A percentile compares a stretch with the other conserved stretches of the same genome.
These are phyloP conservation scores for Diplosphaera chodatii DNA, from an alignment of 139 green algal genomes.

Conservation along the genomic window DNA sequence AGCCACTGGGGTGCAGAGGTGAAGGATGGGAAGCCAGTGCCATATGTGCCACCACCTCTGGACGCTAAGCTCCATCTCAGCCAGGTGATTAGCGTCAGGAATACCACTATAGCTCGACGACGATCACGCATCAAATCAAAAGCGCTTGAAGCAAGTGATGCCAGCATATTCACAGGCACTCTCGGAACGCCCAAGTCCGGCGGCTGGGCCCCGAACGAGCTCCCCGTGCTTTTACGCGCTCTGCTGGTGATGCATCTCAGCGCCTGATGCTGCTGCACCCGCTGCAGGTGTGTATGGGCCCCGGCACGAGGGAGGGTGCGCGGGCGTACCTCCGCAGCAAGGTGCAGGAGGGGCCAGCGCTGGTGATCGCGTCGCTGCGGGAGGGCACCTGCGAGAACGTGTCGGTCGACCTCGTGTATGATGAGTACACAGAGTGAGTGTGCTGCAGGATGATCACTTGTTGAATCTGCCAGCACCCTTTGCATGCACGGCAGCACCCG, in stretches of 20 bases:
- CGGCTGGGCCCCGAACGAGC: no score
- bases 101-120: no score
- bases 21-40: background rate
- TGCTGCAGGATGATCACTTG: no score
- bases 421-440: slow-evolving; percentile 60
- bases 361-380: slow-evolving; percentile 46
- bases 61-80: background rate
- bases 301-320: background rate
- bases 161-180: no score
- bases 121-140: no score
- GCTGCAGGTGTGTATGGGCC: background rate
- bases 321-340: slow-evolving; percentile 1
- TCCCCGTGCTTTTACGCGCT: no score
- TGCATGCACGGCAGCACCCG: no score
- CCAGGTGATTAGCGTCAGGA: background rate
- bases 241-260: no score
- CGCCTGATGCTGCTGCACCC: no score
- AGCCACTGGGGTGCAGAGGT: background rate
- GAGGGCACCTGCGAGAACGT: slow-evolving; percentile 47
- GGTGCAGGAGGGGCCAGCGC: slow-evolving; percentile 19
- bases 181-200: no score
- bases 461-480: no score
- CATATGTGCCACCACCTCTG: background rate
- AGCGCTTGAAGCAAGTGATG: no score
- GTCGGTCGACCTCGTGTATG: slow-evolving; percentile 61